These are phyloP conservation scores for Podaxis rugospora DNA, from an alignment of 768 basidiomycete genomes.

Conservation along the genomic window DNA sequence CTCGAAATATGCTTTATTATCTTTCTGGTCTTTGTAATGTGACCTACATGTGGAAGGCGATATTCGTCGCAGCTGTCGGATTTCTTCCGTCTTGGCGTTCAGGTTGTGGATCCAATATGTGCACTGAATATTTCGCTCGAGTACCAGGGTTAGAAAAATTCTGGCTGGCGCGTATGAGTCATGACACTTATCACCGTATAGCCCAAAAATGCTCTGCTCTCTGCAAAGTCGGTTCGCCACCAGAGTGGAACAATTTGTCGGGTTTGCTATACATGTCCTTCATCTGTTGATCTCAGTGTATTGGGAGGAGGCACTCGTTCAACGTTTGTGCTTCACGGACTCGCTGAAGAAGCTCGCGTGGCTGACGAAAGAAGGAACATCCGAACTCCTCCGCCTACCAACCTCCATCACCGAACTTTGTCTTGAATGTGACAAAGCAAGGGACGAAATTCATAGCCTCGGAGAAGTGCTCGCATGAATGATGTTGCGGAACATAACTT, in stretches of 20 bases:
- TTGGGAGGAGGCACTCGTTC: not conserved
- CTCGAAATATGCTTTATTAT: too few relatives aligned
- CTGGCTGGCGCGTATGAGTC: not conserved
- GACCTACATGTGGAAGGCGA: too few relatives aligned
- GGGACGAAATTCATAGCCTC: not conserved
- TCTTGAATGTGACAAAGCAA: not conserved
- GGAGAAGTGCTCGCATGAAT: not conserved
- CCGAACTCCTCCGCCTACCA: not conserved
- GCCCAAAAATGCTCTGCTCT: conserved; percentile 97
- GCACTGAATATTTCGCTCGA: conserved; percentile 49
- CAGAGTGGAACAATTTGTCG: conserved; percentile 86
- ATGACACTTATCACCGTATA: conserved; percentile 18
- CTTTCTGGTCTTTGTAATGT: too few relatives aligned
- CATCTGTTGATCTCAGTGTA: not conserved
- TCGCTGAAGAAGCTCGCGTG: not conserved
- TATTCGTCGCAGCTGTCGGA: too few relatives aligned
- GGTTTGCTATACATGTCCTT: conserved; percentile 84
- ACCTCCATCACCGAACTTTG: not conserved
- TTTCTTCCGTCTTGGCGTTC: too few relatives aligned
- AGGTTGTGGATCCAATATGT: too few relatives aligned
- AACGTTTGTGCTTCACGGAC: not conserved
- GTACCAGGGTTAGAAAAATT: conserved; percentile 67
- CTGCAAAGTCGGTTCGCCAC: conserved; percentile 77
- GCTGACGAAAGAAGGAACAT: too few relatives aligned
- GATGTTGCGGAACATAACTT: not conserved